These are phyloP conservation scores for Pyricularia sp. DNA, from an alignment of 2,329 filamentous ascomycete genomes.

Conservation along the genomic window DNA sequence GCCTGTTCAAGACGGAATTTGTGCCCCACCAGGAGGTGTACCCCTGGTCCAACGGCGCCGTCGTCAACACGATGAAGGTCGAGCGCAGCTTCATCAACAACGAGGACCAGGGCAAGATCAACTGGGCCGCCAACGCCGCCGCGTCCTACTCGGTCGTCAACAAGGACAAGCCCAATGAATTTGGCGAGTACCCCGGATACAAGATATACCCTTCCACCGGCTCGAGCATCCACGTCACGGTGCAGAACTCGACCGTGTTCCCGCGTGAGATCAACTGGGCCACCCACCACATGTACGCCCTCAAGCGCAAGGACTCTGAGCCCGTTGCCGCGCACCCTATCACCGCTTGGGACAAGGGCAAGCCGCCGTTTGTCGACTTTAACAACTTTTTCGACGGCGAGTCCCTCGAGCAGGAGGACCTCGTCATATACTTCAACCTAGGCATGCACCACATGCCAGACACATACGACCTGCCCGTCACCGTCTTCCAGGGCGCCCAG, in stretches of 20 bases:
- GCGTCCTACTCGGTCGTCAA: constrained; percentile 22
- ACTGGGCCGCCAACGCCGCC: constrained; percentile 14
- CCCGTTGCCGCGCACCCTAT: background rate
- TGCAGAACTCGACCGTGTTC: constrained; percentile 2
- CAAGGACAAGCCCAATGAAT: constrained; percentile 18
- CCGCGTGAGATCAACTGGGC: background rate
- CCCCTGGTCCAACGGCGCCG: constrained; percentile 1
- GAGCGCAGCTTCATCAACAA: background rate
- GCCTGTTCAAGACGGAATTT: constrained; percentile 9
- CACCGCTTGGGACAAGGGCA: background rate
- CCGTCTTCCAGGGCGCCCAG: constrained; percentile 7
- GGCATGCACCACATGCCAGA: constrained; percentile 4
- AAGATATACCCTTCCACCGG: constrained; percentile 18
- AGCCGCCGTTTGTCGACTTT: constrained; percentile 1
- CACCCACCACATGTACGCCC: constrained; percentile 1
- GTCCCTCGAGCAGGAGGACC: constrained; percentile 2
- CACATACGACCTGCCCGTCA: constrained; percentile 7
- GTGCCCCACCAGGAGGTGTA: background rate
- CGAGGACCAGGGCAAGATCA: constrained; percentile 4
- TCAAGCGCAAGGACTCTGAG: constrained; percentile 2
- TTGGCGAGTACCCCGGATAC: constrained; percentile 23
- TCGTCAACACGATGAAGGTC: constrained; percentile 1
- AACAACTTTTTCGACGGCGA: constrained; percentile 3
- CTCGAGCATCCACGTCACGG: constrained; percentile 9
- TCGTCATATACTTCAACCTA: constrained; percentile 1